Evolutionary conservation across 108 stramenopile genomes (phyloP), one percentile per base, ranked within the genome.

Genomic region (Schizochytrium sp.): DNA sequence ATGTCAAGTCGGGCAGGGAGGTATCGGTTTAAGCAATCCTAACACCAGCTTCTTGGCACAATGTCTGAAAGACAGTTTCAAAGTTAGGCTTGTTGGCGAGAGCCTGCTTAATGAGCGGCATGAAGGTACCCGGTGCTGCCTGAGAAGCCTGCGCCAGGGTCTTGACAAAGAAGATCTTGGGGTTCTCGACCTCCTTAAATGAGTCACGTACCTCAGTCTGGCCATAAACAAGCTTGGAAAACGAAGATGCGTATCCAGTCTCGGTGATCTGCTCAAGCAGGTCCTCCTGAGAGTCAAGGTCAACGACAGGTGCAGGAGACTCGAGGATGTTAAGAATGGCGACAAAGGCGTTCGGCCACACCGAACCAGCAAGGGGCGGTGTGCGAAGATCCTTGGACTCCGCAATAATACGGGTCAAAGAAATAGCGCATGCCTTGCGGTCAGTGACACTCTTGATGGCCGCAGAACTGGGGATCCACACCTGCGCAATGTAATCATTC

Each of bases 91-190:
- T 69, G 64, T 44, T 44, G 12, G 40, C 28, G 64, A 69, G 64
- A 3, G 64, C 64, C 42, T 7, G 10, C 1, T 69, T 12, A 44
- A 69, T 69, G 64, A 69, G 64, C 3, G 0, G 12, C 64, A 53
- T 47, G 2, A 55, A 83, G 13, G 38, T 40, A 10, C 40, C 40
- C n/a, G 76, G 76, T 53, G 47, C 40, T n/a, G 47, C 50, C 47
- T 49, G 50, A n/a, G 76, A 83, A 50, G 76, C 76, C 50, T 49
- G 17, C 17, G 50, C 76, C 19, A 83, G 12, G 15, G 45, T 83
- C 2, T 50, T 83, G 76, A 55, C 28, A 28, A 83, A 83, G 76
- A 83, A 83, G 45, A 83, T n/a, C 53, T 83, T 83, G 47, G 76
- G 50, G 53, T 83, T 55, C 50, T 49, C 50, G 2, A 83, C 55